Base-by-base conservation (phyloP, 2,329 filamentous ascomycete genomes). In the Pseudogymnoascus sp. region DNA sequence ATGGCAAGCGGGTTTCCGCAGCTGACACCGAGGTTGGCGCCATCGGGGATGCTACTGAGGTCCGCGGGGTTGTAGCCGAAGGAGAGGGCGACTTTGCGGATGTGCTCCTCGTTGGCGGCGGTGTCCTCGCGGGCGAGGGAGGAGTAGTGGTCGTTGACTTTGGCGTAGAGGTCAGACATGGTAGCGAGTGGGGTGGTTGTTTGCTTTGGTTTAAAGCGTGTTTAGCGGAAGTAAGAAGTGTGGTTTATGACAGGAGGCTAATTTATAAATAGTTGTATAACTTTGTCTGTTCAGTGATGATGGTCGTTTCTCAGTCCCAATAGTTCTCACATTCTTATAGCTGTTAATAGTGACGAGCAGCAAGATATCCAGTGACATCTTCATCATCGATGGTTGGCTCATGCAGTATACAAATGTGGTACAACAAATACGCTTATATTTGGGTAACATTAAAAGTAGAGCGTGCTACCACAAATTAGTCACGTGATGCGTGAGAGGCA, bases 21-120 rank as follows among this genome's bases (percentile, higher is more conserved):
- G 16, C 66, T 68, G 3, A 71, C 63, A 4, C 68, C 67, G 1
- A 69, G 34, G 31, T 69, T 71, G 10, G 70, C 57, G 36, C 63
- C 66, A 23, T 51, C 60, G 5, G 70, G 67, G 14, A 68, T 65
- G 19, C 61, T 65, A n/a, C 37, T 62, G 16, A 72, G 65, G 19
- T 71, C 68, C 57, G 66, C 64, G 2, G 63, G 19, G 19, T 66
- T 63, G 57, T 72, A 71, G 13, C 70, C 69, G 41, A 74, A 71
- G 3, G 63, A 64, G 0, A 57, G 43, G 14, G 60, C 60, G 6
- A 61, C 60, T 19, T 61, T 61, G 19, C 60, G 60, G 23, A 61
- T 61, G 19, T 61, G 60, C 36, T 61, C 60, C 5, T 61, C 60
- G 34, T 61, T 61, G 11, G 36, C 60, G 7, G 60, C 36, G 13